Conservation (phyloP, 192 early-diverging fungal species). For the Rhizophagus clarus region DNA sequence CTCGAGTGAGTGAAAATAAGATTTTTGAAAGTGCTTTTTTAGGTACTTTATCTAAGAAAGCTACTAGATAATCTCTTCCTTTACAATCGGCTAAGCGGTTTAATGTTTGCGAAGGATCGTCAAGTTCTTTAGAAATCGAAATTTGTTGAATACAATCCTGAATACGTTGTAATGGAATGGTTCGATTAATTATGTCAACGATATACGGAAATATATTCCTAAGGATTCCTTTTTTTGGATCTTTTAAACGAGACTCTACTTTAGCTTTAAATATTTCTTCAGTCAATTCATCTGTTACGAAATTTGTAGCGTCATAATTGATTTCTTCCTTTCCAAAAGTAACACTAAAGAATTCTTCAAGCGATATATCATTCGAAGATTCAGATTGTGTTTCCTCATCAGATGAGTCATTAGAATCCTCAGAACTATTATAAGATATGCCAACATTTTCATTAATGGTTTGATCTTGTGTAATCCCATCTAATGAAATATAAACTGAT, state of each 20-base stretch:
- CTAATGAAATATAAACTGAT: neutral
- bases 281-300: constrained; percentile 1
- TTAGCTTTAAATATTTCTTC: neutral
- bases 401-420: neutral
- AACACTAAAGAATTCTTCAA: neutral
- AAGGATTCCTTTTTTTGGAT: neutral
- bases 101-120: neutral
- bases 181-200: neutral
- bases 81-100: neutral
- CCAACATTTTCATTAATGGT: no score
- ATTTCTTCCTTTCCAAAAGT: neutral
- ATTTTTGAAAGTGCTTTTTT: constrained; percentile 3
- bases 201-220: constrained; percentile 13
- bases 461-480: neutral
- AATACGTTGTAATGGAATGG: neutral
- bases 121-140: neutral
- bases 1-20: neutral
- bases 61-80: constrained; percentile 6
- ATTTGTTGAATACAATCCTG: neutral
- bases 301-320: neutral
- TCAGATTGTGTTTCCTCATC: neutral
- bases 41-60: neutral
- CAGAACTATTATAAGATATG: neutral
- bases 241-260: neutral
- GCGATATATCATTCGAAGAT: neutral